These are phyloP conservation scores for Trypethelium eluteriae DNA, from an alignment of 495 filamentous ascomycete genomes.

Conservation along the genomic window DNA sequence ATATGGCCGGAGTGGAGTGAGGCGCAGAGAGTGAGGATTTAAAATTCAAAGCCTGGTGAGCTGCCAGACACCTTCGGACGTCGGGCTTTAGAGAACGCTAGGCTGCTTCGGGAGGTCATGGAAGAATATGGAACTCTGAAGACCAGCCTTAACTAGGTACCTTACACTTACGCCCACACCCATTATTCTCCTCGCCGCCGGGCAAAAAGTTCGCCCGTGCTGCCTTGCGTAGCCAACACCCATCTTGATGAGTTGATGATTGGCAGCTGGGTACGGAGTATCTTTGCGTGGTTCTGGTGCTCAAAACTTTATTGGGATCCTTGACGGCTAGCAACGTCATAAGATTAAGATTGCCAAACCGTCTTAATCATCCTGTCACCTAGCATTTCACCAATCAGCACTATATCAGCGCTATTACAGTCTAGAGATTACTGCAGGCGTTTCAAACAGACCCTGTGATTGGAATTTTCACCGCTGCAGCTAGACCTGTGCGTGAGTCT, in stretches of 20 bases:
- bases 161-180: neutral
- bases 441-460: neutral
- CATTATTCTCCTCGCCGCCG: neutral
- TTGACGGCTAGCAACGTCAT: neutral
- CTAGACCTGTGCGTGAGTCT: neutral
- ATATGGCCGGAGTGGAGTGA: neutral
- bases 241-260: too few relatives aligned
- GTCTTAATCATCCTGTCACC: neutral
- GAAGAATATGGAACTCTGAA: constrained; percentile 9
- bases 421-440: neutral
- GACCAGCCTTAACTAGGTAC: neutral
- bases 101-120: neutral
- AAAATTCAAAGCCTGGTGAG: neutral
- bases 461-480: neutral
- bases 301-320: too few relatives aligned
- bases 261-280: too few relatives aligned
- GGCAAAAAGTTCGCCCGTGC: neutral
- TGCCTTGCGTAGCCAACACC: too few relatives aligned
- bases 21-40: constrained; percentile 7
- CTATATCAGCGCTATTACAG: neutral
- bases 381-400: neutral
- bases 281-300: too few relatives aligned
- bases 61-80: neutral
- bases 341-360: neutral
- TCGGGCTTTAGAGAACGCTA: neutral